Evolutionary conservation across 1,284 basidiomycete genomes (phyloP).

Genomic region (Bondarzewia mesenterica): DNA sequence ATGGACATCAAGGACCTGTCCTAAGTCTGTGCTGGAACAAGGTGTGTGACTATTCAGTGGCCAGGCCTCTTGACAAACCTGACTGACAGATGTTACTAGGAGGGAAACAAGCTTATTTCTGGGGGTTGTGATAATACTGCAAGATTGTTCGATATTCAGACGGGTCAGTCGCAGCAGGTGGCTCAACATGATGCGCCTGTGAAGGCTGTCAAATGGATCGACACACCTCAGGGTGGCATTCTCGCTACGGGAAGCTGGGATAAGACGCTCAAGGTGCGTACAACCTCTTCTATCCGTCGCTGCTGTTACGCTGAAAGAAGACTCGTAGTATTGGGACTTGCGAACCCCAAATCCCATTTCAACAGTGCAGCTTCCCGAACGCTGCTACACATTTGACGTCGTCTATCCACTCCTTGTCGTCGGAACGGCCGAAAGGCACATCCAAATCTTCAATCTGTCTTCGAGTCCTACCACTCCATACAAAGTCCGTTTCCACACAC

Average conservation of each 20-base stretch:
- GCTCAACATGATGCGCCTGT: slow-evolving; percentile 84
- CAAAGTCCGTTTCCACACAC: slow-evolving; percentile 42
- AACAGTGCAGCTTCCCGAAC: slow-evolving; percentile 76
- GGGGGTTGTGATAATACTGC: slow-evolving; percentile 84
- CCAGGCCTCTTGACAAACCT: too few species aligned
- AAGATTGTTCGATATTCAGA: slow-evolving; percentile 74
- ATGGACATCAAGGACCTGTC: slow-evolving; percentile 77
- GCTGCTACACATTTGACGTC: slow-evolving; percentile 85
- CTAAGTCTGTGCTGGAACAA: slow-evolving; percentile 81
- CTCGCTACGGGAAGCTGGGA: slow-evolving; percentile 90
- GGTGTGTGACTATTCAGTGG: slow-evolving; percentile 28
- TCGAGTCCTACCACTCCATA: slow-evolving; percentile 67
- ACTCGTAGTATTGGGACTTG: slow-evolving; percentile 82
- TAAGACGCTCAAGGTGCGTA: slow-evolving; percentile 73
- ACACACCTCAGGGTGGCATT: slow-evolving; percentile 58
- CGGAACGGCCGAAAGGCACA: slow-evolving; percentile 88
- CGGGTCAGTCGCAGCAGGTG: slow-evolving; percentile 65
- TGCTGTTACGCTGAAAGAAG: not conserved
- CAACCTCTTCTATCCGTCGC: not conserved
- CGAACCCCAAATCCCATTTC: slow-evolving; percentile 68
- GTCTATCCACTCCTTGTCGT: slow-evolving; percentile 86
- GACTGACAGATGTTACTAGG: too few species aligned
- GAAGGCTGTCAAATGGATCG: slow-evolving; percentile 70
- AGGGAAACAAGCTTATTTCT: slow-evolving; percentile 77
- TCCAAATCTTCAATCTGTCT: slow-evolving; percentile 82